Base-by-base conservation (phyloP, 495 filamentous ascomycete species). In the Neurospora sp. region DNA sequence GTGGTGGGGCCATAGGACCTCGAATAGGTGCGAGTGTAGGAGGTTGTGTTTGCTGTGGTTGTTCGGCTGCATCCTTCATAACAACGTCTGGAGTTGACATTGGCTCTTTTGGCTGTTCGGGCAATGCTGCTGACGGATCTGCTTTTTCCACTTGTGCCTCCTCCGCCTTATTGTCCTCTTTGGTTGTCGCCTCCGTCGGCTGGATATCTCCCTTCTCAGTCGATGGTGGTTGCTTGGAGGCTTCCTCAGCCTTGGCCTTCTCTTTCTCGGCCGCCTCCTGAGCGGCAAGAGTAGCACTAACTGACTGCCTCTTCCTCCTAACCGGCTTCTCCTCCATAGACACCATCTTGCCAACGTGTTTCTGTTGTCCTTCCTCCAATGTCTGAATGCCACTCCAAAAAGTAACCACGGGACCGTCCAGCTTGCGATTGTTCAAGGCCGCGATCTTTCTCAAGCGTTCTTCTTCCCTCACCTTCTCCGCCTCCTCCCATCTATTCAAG, bases 401-500 rank as follows among this genome's bases (percentile, higher is more conserved):
- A 18, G 93, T 93, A 59, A 98, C 89, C 12, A 98, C 93, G 2
- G 96, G 94, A 1, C 96, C 96, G 71, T 93, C 90, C 18, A 98
- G 85, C 69, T 91, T 92, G 39, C 93, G 88, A 78, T 93, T 95
- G 75, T 96, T 90, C 69, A 97, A 79, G 20, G 93, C 94, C 35
- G 93, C 93, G 53, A 97, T 87, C 80, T 91, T 95, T 35, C 88
- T 90, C 78, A 88, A 85, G 76, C 93, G 85, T 80, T 95, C 93
- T 77, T 96, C 93, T 37, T 93, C 90, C 73, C 94, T 88, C 76
- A 89, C 87, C 82, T 92, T 92, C 83, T 99, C 96, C 16, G 90
- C 90, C 79, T 93, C 91, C 81, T 98, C 95, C 95, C 96, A 99
- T 45, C 91, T 87, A 76, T 94, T 97, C 76, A 99, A 81, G 83